phyloP scores from a whole-genome alignment of 2,329 filamentous ascomycete species.

The Periconia sp. region DNA sequence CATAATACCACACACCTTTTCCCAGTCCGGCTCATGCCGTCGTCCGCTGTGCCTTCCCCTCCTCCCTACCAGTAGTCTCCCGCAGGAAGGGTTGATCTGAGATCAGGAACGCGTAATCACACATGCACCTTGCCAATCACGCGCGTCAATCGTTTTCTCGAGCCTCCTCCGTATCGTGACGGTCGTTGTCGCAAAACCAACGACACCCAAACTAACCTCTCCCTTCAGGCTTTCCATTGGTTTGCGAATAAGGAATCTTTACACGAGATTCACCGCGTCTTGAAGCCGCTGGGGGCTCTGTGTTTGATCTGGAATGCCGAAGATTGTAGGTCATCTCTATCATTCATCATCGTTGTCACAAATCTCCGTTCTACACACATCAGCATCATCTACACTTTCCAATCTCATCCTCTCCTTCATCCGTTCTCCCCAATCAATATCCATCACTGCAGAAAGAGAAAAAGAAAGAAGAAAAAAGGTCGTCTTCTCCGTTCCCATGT shows the following conservation, averaged over 20 bases:
- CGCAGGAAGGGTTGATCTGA: not conserved
- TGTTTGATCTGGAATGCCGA: conserved; percentile 76
- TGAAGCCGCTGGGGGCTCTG: conserved; percentile 62
- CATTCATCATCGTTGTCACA: not conserved
- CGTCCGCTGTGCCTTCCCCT: conserved; percentile 9
- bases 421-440: too few species aligned
- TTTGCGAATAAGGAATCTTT: conserved; percentile 67
- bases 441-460: too few species aligned
- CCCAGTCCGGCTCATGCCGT: conserved; percentile 7
- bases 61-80: conserved; percentile 7
- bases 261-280: conserved; percentile 66
- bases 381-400: not conserved
- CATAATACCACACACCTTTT: conserved; percentile 7
- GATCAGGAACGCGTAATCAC: conserved; percentile 14
- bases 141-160: conserved; percentile 1
- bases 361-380: not conserved
- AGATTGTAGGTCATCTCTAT: conserved; percentile 57
- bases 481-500: too few species aligned
- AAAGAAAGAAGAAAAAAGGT: too few species aligned
- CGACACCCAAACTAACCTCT: not conserved
- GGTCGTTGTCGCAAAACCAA: not conserved
- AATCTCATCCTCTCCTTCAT: not conserved
- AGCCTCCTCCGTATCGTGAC: not conserved
- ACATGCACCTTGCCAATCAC: not conserved
- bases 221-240: conserved; percentile 52